Evolutionary conservation across 345 rosid species (phyloP).

Genomic region (Boechera retrofracta): DNA sequence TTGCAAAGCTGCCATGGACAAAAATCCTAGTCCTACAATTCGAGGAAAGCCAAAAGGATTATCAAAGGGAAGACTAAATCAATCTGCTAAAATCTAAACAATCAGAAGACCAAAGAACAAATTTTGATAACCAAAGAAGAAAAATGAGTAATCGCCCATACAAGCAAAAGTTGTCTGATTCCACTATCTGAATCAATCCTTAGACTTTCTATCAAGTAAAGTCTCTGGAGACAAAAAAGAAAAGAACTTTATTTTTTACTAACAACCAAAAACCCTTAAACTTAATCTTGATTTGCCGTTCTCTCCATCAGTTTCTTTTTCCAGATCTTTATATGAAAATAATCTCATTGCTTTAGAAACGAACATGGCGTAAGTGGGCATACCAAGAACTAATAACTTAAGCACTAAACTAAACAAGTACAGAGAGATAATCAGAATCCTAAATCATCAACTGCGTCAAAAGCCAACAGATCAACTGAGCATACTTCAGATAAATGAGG

Average conservation of each 20-base stretch:
- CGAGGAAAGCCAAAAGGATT: background rate
- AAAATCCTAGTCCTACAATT: conserved; percentile 23
- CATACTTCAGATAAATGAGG: background rate
- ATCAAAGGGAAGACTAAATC: conserved; percentile 1
- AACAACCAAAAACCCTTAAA: conserved; percentile 25
- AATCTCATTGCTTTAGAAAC: conserved; percentile 7
- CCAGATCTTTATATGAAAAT: conserved; percentile 2
- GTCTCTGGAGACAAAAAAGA: background rate
- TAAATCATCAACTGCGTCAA: conserved; percentile 23
- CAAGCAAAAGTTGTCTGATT: conserved; percentile 23
- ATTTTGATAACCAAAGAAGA: background rate
- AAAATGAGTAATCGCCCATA: background rate
- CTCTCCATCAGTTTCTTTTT: conserved; percentile 17
- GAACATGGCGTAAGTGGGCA: background rate
- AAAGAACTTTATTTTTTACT: background rate
- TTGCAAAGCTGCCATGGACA: conserved; percentile 52
- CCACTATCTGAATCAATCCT: conserved; percentile 19
- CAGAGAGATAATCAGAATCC: conserved; percentile 10
- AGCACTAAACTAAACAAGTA: conserved; percentile 24
- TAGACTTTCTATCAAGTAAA: conserved; percentile 17
- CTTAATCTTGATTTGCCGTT: conserved; percentile 14
- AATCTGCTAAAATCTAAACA: conserved; percentile 2
- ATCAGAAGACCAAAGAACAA: conserved; percentile 5
- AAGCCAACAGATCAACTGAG: background rate
- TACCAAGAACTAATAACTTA: background rate